phyloP scores from a whole-genome alignment of 352 stramenopile species.

The Globisporangium spiculum region DNA sequence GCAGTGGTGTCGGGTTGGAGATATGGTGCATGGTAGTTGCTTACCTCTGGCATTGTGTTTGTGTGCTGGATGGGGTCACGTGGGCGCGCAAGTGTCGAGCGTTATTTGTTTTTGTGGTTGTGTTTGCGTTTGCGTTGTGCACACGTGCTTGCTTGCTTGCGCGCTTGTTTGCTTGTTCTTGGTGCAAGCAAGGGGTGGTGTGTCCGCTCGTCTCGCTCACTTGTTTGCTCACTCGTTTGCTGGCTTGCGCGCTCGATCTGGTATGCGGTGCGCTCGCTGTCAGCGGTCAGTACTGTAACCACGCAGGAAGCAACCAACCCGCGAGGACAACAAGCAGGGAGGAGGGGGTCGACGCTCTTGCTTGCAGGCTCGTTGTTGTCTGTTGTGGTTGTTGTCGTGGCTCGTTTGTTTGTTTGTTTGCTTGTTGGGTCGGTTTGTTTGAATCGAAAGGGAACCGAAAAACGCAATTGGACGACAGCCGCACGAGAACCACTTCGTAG shows the following conservation, averaged over 20 bases:
- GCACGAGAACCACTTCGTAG: slow-evolving; percentile 4
- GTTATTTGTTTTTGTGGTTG: not conserved
- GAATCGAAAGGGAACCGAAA: slow-evolving; percentile 5
- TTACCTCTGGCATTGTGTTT: slow-evolving; percentile 37
- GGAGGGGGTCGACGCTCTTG: not conserved
- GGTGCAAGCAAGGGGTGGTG: not conserved
- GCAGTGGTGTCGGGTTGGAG: not conserved
- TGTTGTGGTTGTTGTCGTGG: not conserved
- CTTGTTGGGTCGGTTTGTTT: slow-evolving; percentile 12
- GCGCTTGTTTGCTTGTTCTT: slow-evolving; percentile 15
- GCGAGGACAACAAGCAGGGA: not conserved
- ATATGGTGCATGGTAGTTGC: not conserved
- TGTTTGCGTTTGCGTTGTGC: not conserved
- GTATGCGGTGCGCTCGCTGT: not conserved
- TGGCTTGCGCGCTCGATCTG: not conserved
- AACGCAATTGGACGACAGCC: slow-evolving; percentile 12
- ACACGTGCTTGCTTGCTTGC: not conserved
- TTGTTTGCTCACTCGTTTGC: not conserved
- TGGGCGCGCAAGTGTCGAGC: not conserved
- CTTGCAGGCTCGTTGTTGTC: slow-evolving; percentile 3
- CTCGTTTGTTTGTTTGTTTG: not conserved
- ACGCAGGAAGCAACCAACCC: not conserved
- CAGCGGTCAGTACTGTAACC: slow-evolving; percentile 8
- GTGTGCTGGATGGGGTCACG: not conserved
- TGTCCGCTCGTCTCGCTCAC: too few species aligned